Evolutionary conservation across 345 rosid species (phyloP).

Genomic region (Lagerstroemia speciosa): DNA sequence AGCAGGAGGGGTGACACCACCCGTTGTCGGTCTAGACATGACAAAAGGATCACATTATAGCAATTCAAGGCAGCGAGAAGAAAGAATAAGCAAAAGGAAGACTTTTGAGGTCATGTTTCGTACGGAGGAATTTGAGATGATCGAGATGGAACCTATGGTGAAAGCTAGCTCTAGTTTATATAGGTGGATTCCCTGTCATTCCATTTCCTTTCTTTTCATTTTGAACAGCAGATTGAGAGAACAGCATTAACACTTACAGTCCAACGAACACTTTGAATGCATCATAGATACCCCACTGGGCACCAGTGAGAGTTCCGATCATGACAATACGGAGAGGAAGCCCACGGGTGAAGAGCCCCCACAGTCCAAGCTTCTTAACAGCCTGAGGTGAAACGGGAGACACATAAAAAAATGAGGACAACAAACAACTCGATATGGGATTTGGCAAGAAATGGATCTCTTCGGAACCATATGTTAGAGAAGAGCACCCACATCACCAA

Average conservation of each 20-base stretch:
- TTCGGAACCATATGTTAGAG: neutral
- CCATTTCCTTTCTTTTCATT: no score
- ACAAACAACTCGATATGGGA: neutral
- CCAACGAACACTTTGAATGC: slow-evolving; percentile 88
- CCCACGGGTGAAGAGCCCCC: slow-evolving; percentile 84
- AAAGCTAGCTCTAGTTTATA: no score
- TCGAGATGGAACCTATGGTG: no score
- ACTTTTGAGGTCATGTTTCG: neutral
- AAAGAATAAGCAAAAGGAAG: neutral
- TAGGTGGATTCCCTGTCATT: no score
- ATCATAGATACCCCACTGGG: slow-evolving; percentile 93
- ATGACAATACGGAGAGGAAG: slow-evolving; percentile 91
- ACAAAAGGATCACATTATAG: slow-evolving; percentile 3
- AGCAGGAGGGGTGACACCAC: slow-evolving; percentile 57
- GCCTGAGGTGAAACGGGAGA: slow-evolving; percentile 45
- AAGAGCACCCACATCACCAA: slow-evolving; percentile 53
- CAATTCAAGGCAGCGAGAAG: neutral
- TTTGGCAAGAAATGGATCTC: neutral
- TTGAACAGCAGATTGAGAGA: neutral
- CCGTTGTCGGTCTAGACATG: slow-evolving; percentile 84
- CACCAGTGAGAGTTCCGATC: slow-evolving; percentile 94
- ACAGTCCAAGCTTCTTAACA: slow-evolving; percentile 57
- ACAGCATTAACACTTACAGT: slow-evolving; percentile 49
- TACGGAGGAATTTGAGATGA: neutral
- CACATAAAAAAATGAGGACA: neutral